Conservation (phyloP, 225 moss, liverwort and hornwort genomes). For the Straminergon stramineum region DNA sequence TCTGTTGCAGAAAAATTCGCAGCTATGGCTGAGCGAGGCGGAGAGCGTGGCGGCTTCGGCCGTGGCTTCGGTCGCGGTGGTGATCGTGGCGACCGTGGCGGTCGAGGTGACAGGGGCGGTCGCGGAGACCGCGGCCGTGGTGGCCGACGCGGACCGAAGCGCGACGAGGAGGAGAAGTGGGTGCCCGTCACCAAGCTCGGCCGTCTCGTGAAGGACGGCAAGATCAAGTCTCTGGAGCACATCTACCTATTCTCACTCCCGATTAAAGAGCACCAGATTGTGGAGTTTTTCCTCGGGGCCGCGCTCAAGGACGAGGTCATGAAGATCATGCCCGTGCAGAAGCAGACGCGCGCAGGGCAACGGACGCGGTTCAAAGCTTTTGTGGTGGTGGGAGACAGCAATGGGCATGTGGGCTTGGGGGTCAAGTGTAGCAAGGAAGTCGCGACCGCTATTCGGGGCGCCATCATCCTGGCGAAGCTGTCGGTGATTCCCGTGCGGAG, state of each 20-base stretch:
- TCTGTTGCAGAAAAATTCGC: background rate
- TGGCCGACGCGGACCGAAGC: conserved; percentile 69
- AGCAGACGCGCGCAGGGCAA: conserved; percentile 92
- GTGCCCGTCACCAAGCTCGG: conserved; percentile 96
- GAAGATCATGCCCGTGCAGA: conserved; percentile 99
- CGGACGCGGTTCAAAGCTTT: conserved; percentile 87
- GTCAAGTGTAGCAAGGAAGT: conserved; percentile 97
- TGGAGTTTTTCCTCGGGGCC: conserved; percentile 83
- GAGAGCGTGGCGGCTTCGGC: conserved; percentile 71
- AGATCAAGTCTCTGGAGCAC: conserved; percentile 81
- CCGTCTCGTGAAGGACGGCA: conserved; percentile 80
- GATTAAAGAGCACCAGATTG: conserved; percentile 94
- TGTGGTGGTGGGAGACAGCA: conserved; percentile 78
- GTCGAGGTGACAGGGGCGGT: conserved; percentile 50
- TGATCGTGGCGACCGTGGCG: conserved; percentile 14
- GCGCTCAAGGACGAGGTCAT: conserved; percentile 98
- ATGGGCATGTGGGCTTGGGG: conserved; percentile 84
- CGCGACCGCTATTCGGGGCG: conserved; percentile 79
- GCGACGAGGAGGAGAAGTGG: conserved; percentile 99
- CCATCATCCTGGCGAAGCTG: conserved; percentile 81
- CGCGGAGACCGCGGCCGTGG: conserved; percentile 79
- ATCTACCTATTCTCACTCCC: conserved; percentile 91
- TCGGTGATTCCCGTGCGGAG: conserved; percentile 83
- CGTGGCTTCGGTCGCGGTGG: conserved; percentile 45
- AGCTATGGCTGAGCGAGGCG: conserved; percentile 34